Base-by-base conservation (phyloP, 371 early-diverging fungal genomes). In the Cokeromyces recurvatus region DNA sequence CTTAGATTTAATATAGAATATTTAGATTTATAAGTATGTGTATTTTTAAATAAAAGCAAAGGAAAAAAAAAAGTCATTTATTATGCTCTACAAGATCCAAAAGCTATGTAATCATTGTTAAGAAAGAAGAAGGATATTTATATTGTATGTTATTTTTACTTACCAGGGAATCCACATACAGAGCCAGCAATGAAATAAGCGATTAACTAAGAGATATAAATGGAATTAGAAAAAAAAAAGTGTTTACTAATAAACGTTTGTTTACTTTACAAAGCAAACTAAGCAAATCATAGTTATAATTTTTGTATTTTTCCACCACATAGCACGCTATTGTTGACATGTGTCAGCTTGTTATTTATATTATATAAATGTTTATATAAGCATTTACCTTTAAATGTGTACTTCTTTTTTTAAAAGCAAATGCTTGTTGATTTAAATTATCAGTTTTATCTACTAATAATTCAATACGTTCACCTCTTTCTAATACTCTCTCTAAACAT, bases 271-370 rank as follows among this genome's bases (percentile, higher is more conserved):
- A 11, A 91, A 55, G 14, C 78, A 55, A 12, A 84, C 83, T n/a
- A 75, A 47, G n/a, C 61, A 76, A 39, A 91, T 71, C 54, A 85
- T 71, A 21, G 74, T 61, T 79, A 90, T 84, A 37, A 94, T 66
- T 59, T 86, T 85, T 43, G 83, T 80, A 74, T 92, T 92, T 63
- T 92, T 92, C 91, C 92, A 95, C 94, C 94, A 94, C 86, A 92
- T 87, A 42, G 78, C 78, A 38, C 91, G 74, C 72, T 85, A 59
- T 32, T 11, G 36, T 31, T 21, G 14, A 34, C n/a, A 9, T 34
- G 5, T 29, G 5, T 29, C 29, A 8, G 8, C 5, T 8, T 29
- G 29, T 11, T 29, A 11, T 29, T 29, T 29, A 5, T 11, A 8
- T 29, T 5, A 11, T 29, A 8, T 29, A 8, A 8, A 8, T 24